A percentile compares a stretch with the other conserved stretches of the same genome.
Conservation (phyloP, 352 stramenopile genomes). For the Phytophthora multivora region DNA sequence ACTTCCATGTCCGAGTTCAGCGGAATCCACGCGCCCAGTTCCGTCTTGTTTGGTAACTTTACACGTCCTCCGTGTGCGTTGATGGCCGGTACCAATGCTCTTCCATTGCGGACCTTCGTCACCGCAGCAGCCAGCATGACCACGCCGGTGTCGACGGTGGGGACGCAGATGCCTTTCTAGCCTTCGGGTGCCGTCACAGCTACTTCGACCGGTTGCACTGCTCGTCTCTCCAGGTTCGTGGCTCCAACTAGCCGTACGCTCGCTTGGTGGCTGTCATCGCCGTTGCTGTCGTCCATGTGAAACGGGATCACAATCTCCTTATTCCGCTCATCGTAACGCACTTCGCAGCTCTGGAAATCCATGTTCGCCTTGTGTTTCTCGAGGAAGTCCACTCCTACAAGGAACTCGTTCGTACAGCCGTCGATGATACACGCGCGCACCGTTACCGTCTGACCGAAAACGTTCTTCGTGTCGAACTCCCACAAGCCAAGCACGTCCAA, state of each 20-base stretch:
- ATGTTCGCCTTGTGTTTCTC: background rate
- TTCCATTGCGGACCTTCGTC: background rate
- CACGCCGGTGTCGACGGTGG: background rate
- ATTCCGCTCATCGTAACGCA: background rate
- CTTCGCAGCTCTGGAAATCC: background rate
- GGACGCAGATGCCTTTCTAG: background rate
- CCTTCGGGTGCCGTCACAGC: background rate
- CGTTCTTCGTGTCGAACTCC: background rate
- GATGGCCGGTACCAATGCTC: background rate
- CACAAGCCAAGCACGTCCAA: background rate
- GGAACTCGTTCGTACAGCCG: background rate
- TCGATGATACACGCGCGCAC: background rate
- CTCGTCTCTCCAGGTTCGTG: background rate
- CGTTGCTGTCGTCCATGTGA: background rate
- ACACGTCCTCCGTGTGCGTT: background rate
- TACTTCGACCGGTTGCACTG: slow-evolving; percentile 1
- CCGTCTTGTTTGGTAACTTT: background rate
- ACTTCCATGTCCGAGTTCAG: background rate
- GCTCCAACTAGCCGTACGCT: background rate
- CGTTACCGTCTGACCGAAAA: background rate
- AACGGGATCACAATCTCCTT: background rate
- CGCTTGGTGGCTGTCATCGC: background rate
- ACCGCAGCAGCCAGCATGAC: slow-evolving; percentile 5
- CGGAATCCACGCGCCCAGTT: background rate
- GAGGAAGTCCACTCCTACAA: background rate